Percentiles rank a stretch among this genome's conserved stretches.
These are phyloP conservation scores for Cucumis cinereus DNA, from an alignment of 306 rosid species.

Conservation along the genomic window DNA sequence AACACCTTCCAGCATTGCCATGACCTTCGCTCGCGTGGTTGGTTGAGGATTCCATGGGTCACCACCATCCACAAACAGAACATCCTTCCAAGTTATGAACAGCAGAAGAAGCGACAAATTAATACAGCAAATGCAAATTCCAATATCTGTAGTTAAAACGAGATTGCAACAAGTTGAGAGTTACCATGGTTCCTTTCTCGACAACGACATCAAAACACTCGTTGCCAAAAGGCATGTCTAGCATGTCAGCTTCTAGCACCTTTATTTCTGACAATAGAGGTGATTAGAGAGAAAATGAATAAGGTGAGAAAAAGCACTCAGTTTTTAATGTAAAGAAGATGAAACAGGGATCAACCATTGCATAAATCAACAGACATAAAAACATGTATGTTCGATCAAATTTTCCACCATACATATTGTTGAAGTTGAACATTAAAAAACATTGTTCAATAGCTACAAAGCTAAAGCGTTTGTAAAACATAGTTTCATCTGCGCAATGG, in stretches of 20 bases:
- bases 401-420: no score
- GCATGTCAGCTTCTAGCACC: slow-evolving; percentile 93
- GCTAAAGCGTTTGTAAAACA: background rate
- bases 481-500: background rate
- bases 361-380: background rate
- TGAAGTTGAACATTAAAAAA: no score
- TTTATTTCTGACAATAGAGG: slow-evolving; percentile 52
- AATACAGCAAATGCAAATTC: slow-evolving; percentile 1
- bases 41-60: slow-evolving; percentile 90
- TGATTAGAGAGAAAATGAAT: background rate
- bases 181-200: slow-evolving; percentile 98
- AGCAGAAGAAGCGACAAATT: slow-evolving; percentile 3
- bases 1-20: slow-evolving; percentile 65
- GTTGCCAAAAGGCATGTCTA: slow-evolving; percentile 73
- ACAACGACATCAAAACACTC: slow-evolving; percentile 77
- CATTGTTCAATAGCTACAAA: background rate
- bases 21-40: slow-evolving; percentile 54
- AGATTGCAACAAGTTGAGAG: slow-evolving; percentile 6
- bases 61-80: slow-evolving; percentile 86
- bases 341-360: background rate
- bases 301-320: background rate
- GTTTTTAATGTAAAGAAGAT: background rate
- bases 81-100: slow-evolving; percentile 59
- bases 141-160: background rate
- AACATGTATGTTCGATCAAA: no score